Evolutionary conservation across 345 rosid species (phyloP), one percentile per base, ranked within the genome.

Genomic region (Aurinia saxatilis): DNA sequence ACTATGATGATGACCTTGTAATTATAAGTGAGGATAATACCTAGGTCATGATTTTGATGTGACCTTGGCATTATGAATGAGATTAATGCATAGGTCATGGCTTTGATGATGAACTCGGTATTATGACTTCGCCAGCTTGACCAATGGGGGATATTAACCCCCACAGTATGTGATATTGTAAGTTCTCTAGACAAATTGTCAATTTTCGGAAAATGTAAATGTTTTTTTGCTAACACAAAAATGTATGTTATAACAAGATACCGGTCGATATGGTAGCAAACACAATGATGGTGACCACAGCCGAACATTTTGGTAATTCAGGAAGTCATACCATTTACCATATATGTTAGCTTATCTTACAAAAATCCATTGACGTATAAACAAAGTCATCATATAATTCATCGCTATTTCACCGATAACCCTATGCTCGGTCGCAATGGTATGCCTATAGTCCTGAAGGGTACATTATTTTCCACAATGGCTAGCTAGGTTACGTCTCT

Each of bases 381-480:
- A 2, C 16, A 81, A 15, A 66, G 87, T 42, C 71, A 81, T 16
- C 83, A 87, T 17, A 75, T 45, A 13, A 76, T 65, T 0, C 33
- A 31, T 27, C 51, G 49, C 2, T 81, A 80, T 76, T 90, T 90
- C 68, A 59, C 71, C 2, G 50, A 70, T 25, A 79, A 72, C 38
- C 92, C 97, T 3, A 75, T 88, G 90, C 70, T 78, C 49, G 77
- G 79, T 16, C 88, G 83, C 36, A 81, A 82, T 57, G 92, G 95
- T 2, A 76, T 75, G 57, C 76, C 88, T 2, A 78, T 90, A 4
- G 77, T 13, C 13, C 88, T 38, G 81, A 52, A 27, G 13, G 6
- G 75, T n/a, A 81, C 54, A 4, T 62, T 81, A 0, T 15, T 87
- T 5, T 9, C 42, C 18, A 75, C 66, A 66, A 85, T 87, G 92